Evolutionary conservation across 148 eudicot species (phyloP), one percentile per base, ranked within the genome.

Genomic region (Limonium bicolor): DNA sequence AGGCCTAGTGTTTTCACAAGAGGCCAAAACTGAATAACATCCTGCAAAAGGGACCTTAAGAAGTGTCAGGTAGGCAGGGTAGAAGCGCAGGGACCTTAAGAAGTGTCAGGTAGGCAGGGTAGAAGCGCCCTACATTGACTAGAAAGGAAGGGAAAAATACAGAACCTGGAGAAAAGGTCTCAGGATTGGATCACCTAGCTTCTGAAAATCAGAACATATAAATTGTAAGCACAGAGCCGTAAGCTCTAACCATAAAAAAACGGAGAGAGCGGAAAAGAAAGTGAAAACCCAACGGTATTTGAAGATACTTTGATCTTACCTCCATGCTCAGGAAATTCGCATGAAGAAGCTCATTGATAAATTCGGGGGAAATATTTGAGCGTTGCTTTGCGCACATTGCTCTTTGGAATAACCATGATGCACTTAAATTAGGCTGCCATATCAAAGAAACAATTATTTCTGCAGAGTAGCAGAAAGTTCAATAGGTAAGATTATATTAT

Each of bases 121-220:
- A 29, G 33, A n/a, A 1, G 33, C 2, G 33, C 12, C 10, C 33
- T 7, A 29, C 41, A 37, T 7, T 6, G n/a, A 10, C 4, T 20
- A 32, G 22, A 59, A 28, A 39, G 26, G 18, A 19, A 4, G 27
- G 20, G 20, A 41, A 42, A 36, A 35, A 28, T 22, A 33, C n/a
- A n/a, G n/a, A 36, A 90, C 97, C 97, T 90, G 97, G 64, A 90
- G 99, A 67, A 90, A 90, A 42, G 99, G 95, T 53, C 85, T 78
- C 22, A 90, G 62, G 54, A 90, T 93, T 12, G 95, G 95, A 59
- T 90, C 93, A 6, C 99, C 99, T 28, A 90, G 82, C 68, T 64
- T 81, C 99, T 90, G 83, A 46, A 28, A 27, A 42, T 51, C 41
- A 59, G 14, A 11, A 44, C 24, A 56, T 0, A 21, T 30, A 22